A percentile compares a stretch with the other conserved stretches of the same genome.
phyloP scores from a whole-genome alignment of 2,329 filamentous ascomycete species.

The Penicillium italicum region DNA sequence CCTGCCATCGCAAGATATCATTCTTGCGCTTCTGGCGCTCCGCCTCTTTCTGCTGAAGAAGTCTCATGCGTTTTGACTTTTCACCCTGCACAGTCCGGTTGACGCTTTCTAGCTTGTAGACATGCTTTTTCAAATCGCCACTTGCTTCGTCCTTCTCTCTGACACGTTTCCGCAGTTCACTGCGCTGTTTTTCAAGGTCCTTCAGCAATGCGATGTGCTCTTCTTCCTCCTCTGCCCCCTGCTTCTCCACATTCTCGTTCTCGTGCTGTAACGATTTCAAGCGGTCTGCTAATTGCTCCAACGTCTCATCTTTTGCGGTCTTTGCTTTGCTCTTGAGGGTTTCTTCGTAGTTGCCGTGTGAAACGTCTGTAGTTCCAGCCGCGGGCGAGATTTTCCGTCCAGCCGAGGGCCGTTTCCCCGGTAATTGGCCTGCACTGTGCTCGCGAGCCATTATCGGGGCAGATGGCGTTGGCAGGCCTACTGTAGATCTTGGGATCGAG shows the following conservation, averaged over 20 bases:
- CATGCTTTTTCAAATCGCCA: slow-evolving; percentile 74
- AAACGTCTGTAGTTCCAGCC: slow-evolving; percentile 44
- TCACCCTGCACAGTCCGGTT: slow-evolving; percentile 78
- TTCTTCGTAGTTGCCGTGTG: slow-evolving; percentile 42
- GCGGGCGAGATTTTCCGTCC: slow-evolving; percentile 74
- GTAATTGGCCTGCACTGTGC: slow-evolving; percentile 53
- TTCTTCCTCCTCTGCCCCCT: slow-evolving; percentile 64
- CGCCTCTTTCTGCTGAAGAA: slow-evolving; percentile 58
- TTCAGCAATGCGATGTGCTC: slow-evolving; percentile 65
- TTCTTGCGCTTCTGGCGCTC: slow-evolving; percentile 60
- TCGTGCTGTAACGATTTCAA: slow-evolving; percentile 79
- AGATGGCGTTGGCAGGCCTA: slow-evolving; percentile 57
- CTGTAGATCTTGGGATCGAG: slow-evolving; percentile 51
- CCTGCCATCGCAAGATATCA: slow-evolving; percentile 57
- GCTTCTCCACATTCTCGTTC: slow-evolving; percentile 70
- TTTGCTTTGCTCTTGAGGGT: slow-evolving; percentile 34
- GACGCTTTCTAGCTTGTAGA: slow-evolving; percentile 73
- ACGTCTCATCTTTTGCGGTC: slow-evolving; percentile 60
- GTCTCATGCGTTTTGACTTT: slow-evolving; percentile 69
- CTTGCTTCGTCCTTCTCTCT: slow-evolving; percentile 92
- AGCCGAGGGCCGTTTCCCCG: slow-evolving; percentile 62
- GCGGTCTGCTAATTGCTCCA: slow-evolving; percentile 75
- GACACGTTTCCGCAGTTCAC: slow-evolving; percentile 70
- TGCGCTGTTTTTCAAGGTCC: slow-evolving; percentile 71
- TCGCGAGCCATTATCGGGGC: slow-evolving; percentile 64